Conservation (phyloP, 2,329 filamentous ascomycete genomes). For the Xylariaceae sp. region DNA sequence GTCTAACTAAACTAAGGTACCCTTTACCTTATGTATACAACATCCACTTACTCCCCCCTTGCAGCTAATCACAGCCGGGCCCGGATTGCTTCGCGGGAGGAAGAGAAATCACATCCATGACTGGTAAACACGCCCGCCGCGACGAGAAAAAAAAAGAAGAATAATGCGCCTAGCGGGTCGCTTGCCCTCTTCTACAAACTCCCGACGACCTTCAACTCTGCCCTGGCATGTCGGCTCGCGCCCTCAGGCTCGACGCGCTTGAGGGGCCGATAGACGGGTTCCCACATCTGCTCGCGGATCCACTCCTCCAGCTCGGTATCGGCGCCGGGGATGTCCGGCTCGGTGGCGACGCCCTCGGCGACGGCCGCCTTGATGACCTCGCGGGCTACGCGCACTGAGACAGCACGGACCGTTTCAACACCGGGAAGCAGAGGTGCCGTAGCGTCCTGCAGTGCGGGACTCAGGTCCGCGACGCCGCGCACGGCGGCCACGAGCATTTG, state of each 20-base stretch:
- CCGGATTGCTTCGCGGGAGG: too few relatives aligned
- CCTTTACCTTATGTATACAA: too few relatives aligned
- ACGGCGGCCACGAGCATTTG: slow-evolving; percentile 79
- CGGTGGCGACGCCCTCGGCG: slow-evolving; percentile 62
- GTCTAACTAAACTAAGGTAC: too few relatives aligned
- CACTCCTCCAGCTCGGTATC: slow-evolving; percentile 60
- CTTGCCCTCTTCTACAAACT: slow-evolving; percentile 32
- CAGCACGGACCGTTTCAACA: slow-evolving; percentile 66
- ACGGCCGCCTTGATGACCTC: slow-evolving; percentile 70
- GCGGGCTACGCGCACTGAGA: slow-evolving; percentile 73
- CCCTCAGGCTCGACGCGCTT: slow-evolving; percentile 49
- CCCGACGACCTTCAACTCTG: slow-evolving; percentile 50
- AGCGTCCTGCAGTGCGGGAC: slow-evolving; percentile 62
- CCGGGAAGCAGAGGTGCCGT: slow-evolving; percentile 69
- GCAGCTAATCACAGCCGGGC: too few relatives aligned
- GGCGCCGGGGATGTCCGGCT: slow-evolving; percentile 58
- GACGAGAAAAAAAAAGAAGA: neutral
- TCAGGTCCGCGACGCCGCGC: slow-evolving; percentile 64
- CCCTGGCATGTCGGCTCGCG: slow-evolving; percentile 57
- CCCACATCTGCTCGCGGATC: slow-evolving; percentile 79
- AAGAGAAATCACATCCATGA: too few relatives aligned
- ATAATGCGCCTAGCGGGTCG: too few relatives aligned
- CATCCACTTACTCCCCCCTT: too few relatives aligned
- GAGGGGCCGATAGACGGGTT: slow-evolving; percentile 63
- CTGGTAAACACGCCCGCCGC: too few relatives aligned